Conservation (phyloP, 2,329 filamentous ascomycete genomes). For the Aspergillus hiratsukae region DNA sequence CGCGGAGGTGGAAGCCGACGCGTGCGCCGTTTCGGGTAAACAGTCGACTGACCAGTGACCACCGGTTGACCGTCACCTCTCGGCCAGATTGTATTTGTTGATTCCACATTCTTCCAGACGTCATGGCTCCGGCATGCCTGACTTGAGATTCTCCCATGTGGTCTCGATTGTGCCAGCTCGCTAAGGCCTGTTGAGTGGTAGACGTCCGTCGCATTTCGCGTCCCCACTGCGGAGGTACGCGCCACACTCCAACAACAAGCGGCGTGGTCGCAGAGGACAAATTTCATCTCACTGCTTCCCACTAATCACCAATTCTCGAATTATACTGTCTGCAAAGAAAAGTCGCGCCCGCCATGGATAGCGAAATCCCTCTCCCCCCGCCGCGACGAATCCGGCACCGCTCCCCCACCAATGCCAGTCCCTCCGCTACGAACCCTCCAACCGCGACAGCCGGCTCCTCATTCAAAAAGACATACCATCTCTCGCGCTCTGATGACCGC, state of each 20-base stretch:
- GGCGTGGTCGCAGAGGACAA: not conserved
- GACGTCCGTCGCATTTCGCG: not conserved
- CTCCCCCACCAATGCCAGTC: slow-evolving; percentile 21
- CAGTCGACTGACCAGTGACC: slow-evolving; percentile 1
- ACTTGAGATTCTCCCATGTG: not conserved
- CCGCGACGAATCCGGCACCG: slow-evolving; percentile 34
- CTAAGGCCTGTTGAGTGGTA: not conserved
- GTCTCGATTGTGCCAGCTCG: not conserved
- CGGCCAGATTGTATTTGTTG: not conserved
- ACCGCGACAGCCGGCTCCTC: slow-evolving; percentile 14
- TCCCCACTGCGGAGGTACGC: not conserved
- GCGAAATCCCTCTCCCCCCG: slow-evolving; percentile 37
- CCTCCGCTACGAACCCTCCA: slow-evolving; percentile 1
- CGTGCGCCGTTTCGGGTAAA: slow-evolving; percentile 4
- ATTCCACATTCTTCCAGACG: not conserved
- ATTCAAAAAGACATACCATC: slow-evolving; percentile 21
- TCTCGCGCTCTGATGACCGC: slow-evolving; percentile 31
- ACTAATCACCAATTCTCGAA: not conserved
- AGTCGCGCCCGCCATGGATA: slow-evolving; percentile 28
- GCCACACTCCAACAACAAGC: not conserved
- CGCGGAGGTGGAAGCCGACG: not conserved
- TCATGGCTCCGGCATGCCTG: not conserved
- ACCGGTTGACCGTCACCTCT: not conserved
- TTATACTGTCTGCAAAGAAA: not conserved
- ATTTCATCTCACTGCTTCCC: not conserved